Evolutionary conservation across 2,329 filamentous ascomycete species (phyloP).

Genomic region (Cercospora beticola): DNA sequence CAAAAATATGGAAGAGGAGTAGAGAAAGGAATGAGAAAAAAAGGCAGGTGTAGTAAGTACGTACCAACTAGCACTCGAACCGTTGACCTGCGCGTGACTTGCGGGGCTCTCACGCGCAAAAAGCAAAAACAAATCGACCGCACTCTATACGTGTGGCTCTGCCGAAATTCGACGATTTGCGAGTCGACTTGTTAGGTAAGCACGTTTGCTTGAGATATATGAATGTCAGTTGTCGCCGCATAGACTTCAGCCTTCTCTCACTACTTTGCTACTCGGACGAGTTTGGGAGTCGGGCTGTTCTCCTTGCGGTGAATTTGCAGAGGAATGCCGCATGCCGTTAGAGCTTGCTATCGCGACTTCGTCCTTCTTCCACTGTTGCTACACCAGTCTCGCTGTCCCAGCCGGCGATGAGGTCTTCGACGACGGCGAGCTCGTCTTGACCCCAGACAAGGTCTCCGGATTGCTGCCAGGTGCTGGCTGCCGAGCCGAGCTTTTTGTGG

Average conservation of each 20-base stretch:
- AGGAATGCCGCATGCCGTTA: background rate
- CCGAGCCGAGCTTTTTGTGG: conserved; percentile 13
- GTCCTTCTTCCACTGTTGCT: conserved; percentile 11
- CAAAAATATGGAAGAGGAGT: background rate
- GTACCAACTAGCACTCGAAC: background rate
- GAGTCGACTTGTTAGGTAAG: background rate
- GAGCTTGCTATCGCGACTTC: background rate
- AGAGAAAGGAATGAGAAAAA: background rate
- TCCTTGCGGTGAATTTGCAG: background rate
- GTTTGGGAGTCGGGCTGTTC: background rate
- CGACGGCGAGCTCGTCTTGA: conserved; percentile 27
- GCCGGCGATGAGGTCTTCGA: conserved; percentile 28
- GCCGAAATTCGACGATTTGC: background rate
- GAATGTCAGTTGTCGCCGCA: background rate
- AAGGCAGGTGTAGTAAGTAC: background rate
- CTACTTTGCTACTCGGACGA: background rate
- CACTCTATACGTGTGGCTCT: background rate
- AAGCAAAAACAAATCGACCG: background rate
- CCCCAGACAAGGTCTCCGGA: conserved; percentile 28
- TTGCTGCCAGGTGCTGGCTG: conserved; percentile 16
- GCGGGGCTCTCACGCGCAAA: background rate
- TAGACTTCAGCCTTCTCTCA: background rate
- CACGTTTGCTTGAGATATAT: background rate
- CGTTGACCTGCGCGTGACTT: background rate
- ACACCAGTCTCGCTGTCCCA: conserved; percentile 18